A percentile compares a stretch with the other conserved stretches of the same genome.
Evolutionary conservation across 306 rosid genomes (phyloP).

Genomic region (Dryas alaskensis): DNA sequence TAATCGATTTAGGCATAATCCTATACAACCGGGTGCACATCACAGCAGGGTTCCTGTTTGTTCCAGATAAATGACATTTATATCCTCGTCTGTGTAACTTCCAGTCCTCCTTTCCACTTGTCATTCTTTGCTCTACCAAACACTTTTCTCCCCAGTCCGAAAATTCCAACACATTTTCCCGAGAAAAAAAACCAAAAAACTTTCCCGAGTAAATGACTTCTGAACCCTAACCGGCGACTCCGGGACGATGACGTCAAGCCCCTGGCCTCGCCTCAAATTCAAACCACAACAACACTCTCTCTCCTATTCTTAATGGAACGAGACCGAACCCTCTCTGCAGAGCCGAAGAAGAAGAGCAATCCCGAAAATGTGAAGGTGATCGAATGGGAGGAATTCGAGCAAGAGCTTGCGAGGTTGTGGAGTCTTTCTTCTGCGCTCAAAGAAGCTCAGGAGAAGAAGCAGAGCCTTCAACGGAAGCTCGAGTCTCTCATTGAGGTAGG

Average conservation of each 20-base stretch:
- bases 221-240: conserved; percentile 25
- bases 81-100: background rate
- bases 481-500: conserved; percentile 62
- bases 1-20: background rate
- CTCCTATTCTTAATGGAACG: conserved; percentile 52
- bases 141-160: background rate
- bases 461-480: conserved; percentile 56
- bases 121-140: background rate
- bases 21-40: background rate
- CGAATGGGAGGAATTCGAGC: conserved; percentile 87
- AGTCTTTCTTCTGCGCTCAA: conserved; percentile 81
- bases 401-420: conserved; percentile 69
- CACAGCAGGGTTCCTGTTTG: background rate
- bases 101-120: background rate
- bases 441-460: conserved; percentile 59
- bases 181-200: conserved; percentile 8
- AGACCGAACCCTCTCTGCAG: conserved; percentile 28
- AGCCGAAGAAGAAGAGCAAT: conserved; percentile 33
- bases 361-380: conserved; percentile 50
- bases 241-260: conserved; percentile 75
- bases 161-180: conserved; percentile 13
- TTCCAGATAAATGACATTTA: background rate
- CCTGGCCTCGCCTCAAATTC: conserved; percentile 23
- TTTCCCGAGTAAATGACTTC: conserved; percentile 34
- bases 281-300: background rate